Evolutionary conservation across 2,329 filamentous ascomycete genomes (phyloP).

Genomic region (Phaeosphaeria sp.): DNA sequence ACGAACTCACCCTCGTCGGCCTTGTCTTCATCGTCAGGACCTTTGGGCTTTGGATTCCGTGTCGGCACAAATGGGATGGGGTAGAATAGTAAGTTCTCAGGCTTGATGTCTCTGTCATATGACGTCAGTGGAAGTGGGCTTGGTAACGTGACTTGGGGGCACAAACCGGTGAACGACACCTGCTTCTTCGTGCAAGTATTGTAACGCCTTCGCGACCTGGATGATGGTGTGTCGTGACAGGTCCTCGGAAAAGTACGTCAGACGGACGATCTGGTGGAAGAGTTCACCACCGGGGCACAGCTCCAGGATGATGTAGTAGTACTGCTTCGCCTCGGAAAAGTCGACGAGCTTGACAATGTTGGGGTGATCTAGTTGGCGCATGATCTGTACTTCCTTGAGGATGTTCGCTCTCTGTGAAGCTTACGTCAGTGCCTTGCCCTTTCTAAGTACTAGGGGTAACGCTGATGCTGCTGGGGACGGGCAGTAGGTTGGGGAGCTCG

Average conservation of each 20-base stretch:
- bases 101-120: slow-evolving; percentile 85
- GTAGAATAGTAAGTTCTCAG: slow-evolving; percentile 94
- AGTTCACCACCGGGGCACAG: slow-evolving; percentile 93
- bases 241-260: slow-evolving; percentile 98
- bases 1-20: slow-evolving; percentile 95
- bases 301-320: slow-evolving; percentile 97
- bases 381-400: slow-evolving; percentile 97
- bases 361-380: slow-evolving; percentile 94
- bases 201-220: slow-evolving; percentile 92
- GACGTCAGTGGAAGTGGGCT: slow-evolving; percentile 43
- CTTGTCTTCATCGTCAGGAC: slow-evolving; percentile 94
- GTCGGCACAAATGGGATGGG: slow-evolving; percentile 83
- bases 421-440: slow-evolving; percentile 52
- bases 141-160: slow-evolving; percentile 4
- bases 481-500: slow-evolving; percentile 51
- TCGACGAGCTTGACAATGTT: slow-evolving; percentile 95
- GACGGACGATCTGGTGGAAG: slow-evolving; percentile 96
- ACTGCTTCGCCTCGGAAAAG: slow-evolving; percentile 91
- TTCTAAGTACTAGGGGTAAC: slow-evolving; percentile 21
- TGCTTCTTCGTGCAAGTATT: slow-evolving; percentile 92
- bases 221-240: slow-evolving; percentile 92
- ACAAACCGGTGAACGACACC: slow-evolving; percentile 95
- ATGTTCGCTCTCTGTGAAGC: slow-evolving; percentile 85
- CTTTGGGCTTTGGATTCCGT: slow-evolving; percentile 78
- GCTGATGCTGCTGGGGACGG: slow-evolving; percentile 39